phyloP scores from a whole-genome alignment of 768 basidiomycete genomes.

The Cystofilobasidium ferigula region DNA sequence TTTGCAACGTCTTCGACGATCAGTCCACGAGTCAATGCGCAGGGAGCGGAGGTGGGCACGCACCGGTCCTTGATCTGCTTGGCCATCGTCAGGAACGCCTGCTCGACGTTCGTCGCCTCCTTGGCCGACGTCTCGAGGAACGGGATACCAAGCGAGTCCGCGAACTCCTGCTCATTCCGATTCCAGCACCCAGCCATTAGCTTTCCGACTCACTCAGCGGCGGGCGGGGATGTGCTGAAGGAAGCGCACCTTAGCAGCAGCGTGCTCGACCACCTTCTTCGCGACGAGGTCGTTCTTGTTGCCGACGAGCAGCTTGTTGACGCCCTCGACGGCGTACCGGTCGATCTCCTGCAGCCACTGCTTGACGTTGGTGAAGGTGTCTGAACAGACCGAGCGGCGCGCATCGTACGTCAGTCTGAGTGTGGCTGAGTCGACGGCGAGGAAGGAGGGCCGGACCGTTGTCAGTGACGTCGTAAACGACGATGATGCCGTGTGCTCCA shows the following conservation, averaged over 20 bases:
- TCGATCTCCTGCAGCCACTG: slow-evolving; percentile 84
- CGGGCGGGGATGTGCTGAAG: background rate
- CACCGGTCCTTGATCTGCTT: slow-evolving; percentile 79
- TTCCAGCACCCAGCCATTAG: too few species aligned
- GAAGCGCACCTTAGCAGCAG: slow-evolving; percentile 60
- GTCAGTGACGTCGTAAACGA: slow-evolving; percentile 27
- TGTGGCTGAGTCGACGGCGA: background rate
- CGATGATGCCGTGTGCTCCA: slow-evolving; percentile 27
- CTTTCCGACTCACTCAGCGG: too few species aligned
- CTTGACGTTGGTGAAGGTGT: slow-evolving; percentile 28
- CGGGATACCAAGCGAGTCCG: slow-evolving; percentile 26
- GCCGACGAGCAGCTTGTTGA: slow-evolving; percentile 28
- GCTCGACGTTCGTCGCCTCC: slow-evolving; percentile 28
- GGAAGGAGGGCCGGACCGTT: slow-evolving; percentile 11
- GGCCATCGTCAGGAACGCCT: slow-evolving; percentile 28
- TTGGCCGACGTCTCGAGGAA: slow-evolving; percentile 28
- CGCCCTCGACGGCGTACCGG: slow-evolving; percentile 39
- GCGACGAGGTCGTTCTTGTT: slow-evolving; percentile 28
- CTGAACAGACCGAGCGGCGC: background rate
- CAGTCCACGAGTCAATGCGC: background rate
- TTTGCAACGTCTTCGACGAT: too few species aligned
- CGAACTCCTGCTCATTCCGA: slow-evolving; percentile 26
- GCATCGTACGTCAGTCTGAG: too few species aligned
- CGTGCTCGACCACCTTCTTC: slow-evolving; percentile 62
- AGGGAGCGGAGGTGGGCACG: slow-evolving; percentile 28